phyloP scores from a whole-genome alignment of 495 filamentous ascomycete genomes.

The Wilcoxina mikolae region DNA sequence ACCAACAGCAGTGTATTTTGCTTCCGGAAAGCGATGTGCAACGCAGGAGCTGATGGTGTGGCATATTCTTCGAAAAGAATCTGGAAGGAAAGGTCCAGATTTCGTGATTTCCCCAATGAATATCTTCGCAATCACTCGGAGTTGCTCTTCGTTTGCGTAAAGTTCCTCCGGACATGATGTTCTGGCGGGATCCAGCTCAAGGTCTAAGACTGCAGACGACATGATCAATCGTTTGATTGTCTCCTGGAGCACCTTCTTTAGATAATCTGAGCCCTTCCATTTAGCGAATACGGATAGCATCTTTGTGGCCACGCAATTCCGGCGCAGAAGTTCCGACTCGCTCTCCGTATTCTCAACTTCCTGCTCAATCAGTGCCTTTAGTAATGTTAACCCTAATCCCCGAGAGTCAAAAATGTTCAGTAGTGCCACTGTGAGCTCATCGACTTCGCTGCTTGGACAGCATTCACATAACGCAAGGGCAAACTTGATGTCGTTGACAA shows the following conservation, averaged over 20 bases:
- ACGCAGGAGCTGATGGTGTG: constrained; percentile 46
- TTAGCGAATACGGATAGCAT: constrained; percentile 53
- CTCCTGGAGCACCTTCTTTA: constrained; percentile 47
- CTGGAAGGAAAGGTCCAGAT: constrained; percentile 43
- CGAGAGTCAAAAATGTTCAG: constrained; percentile 53
- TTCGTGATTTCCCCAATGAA: constrained; percentile 53
- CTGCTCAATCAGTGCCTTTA: constrained; percentile 49
- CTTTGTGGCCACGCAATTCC: constrained; percentile 53
- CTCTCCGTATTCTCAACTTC: constrained; percentile 52
- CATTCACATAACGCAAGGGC: constrained; percentile 47
- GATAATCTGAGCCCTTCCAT: constrained; percentile 49
- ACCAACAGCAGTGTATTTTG: constrained; percentile 56
- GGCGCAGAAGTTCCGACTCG: constrained; percentile 46
- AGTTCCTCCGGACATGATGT: constrained; percentile 40
- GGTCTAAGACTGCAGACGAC: constrained; percentile 45
- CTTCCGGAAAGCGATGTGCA: constrained; percentile 44
- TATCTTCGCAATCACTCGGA: constrained; percentile 46
- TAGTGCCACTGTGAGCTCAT: constrained; percentile 48
- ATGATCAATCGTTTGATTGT: constrained; percentile 46
- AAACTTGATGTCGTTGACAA: constrained; percentile 44
- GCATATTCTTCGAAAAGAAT: constrained; percentile 50
- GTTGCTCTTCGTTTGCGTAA: constrained; percentile 44
- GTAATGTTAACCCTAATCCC: constrained; percentile 42
- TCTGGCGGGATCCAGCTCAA: constrained; percentile 48
- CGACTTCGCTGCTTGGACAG: constrained; percentile 49